Percentiles rank a stretch among this genome's conserved stretches.
These are phyloP conservation scores for Nematocida sp. DNA, from an alignment of 371 early-diverging fungal species.

Conservation along the genomic window DNA sequence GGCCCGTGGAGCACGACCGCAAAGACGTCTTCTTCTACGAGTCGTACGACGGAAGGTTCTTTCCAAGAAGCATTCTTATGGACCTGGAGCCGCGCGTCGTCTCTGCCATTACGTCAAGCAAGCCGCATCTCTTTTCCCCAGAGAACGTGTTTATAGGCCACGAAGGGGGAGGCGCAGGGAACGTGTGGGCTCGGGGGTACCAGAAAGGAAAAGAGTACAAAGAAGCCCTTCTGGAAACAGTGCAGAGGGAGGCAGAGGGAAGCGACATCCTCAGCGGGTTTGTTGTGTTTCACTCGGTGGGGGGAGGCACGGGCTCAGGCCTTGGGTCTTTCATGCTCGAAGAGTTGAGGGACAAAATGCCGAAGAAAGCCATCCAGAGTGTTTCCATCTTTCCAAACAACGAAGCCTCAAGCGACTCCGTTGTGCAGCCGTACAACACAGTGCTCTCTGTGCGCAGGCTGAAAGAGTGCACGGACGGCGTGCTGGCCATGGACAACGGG, in stretches of 20 bases:
- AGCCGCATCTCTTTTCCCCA: slow-evolving; percentile 74
- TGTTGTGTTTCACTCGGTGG: slow-evolving; percentile 79
- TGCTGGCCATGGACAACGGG: slow-evolving; percentile 65
- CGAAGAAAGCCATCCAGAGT: slow-evolving; percentile 89
- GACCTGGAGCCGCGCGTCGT: slow-evolving; percentile 84
- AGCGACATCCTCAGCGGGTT: slow-evolving; percentile 80
- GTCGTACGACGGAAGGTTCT: slow-evolving; percentile 82
- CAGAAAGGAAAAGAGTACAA: slow-evolving; percentile 70
- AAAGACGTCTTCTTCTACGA: slow-evolving; percentile 98
- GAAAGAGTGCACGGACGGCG: slow-evolving; percentile 81
- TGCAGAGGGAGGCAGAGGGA: slow-evolving; percentile 84
- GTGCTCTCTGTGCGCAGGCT: slow-evolving; percentile 82
- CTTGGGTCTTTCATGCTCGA: slow-evolving; percentile 80
- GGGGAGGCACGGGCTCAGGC: slow-evolving; percentile 92
- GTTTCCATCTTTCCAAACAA: slow-evolving; percentile 98
- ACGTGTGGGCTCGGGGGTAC: slow-evolving; percentile 84
- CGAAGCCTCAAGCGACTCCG: slow-evolving; percentile 87
- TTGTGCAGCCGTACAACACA: slow-evolving; percentile 98
- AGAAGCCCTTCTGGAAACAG: slow-evolving; percentile 79
- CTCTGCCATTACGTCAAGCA: slow-evolving; percentile 62
- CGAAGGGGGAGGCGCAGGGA: slow-evolving; percentile 88
- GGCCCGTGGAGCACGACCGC: slow-evolving; percentile 64
- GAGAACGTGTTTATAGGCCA: slow-evolving; percentile 77
- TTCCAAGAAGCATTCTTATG: slow-evolving; percentile 77
- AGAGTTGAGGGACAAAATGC: slow-evolving; percentile 76